phyloP scores from a whole-genome alignment of 257 asterid genomes.

The Solanum stenotomum region DNA sequence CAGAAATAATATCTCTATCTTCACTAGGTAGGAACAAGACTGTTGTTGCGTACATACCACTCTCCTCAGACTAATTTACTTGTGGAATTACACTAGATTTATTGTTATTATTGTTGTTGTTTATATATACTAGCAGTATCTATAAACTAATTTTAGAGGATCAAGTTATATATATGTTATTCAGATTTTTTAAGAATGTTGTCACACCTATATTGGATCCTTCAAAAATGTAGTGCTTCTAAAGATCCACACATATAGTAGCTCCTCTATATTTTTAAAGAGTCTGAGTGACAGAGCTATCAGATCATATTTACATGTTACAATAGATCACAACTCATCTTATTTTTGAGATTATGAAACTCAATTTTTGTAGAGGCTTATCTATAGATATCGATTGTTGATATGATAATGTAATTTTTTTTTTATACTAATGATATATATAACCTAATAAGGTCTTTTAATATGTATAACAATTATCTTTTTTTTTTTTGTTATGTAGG shows the following conservation, averaged over 20 bases:
- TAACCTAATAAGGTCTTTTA: background rate
- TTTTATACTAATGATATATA: background rate
- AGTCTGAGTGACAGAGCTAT: background rate
- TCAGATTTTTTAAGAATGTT: background rate
- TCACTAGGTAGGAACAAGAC: background rate
- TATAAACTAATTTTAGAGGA: background rate
- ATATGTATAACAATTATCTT: background rate
- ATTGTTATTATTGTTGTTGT: background rate
- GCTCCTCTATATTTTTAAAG: background rate
- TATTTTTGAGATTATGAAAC: background rate
- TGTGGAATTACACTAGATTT: background rate
- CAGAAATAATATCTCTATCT: background rate
- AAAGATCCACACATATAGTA: background rate
- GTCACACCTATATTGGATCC: background rate
- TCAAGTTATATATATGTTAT: background rate
- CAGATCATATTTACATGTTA: background rate
- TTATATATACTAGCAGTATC: background rate
- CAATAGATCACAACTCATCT: too few species aligned
- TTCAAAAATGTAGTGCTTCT: background rate
- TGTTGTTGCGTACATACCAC: background rate
- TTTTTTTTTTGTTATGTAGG: constrained; percentile 16
- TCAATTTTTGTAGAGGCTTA: background rate
- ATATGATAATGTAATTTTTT: background rate
- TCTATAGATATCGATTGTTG: background rate
- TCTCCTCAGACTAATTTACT: background rate